Evolutionary conservation across 2,329 filamentous ascomycete species (phyloP), one percentile per base, ranked within the genome.

Genomic region (Magnaporthiopsis rhizophila): DNA sequence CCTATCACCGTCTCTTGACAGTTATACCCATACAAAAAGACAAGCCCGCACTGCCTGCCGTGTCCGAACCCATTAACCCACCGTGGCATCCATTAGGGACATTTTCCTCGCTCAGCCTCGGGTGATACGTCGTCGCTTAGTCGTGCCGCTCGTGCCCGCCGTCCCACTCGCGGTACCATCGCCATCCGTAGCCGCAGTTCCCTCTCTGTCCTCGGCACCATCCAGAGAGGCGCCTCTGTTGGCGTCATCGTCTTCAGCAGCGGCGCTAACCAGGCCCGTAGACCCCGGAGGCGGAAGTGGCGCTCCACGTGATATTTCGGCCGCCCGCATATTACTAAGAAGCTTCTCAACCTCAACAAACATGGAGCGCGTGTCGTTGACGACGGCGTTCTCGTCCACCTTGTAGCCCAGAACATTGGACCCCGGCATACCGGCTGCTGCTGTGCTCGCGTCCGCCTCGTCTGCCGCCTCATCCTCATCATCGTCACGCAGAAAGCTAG

Each of bases 351-450:
- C 91, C 74, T 94, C 90, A 65, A 89, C 83, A 71, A 92, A 96
- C 92, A 97, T 97, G 74, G 91, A 89, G 65, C 89, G 82, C 0
- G 93, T 92, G 72, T 96, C 92, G 65, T 90, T 89, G 38, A 97
- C 93, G 36, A 97, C 88, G 3, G 90, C 91, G 53, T 94, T 91
- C 75, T 96, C 92, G 68, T 92, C 89, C 15, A 88, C 81, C 69
- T 88, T 85, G 69, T 89, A 90, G 11, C 85, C 81, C 53, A 85
- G 78, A 1, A 81, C 73, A 63, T 79, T 74, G 21, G 61, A 34
- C 9, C 45, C 67, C 69, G 82, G 72, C 68, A 80, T 74, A 66
- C 80, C 80, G 62, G 69, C 68, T 70, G 58, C 76, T 78, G 1
- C 70, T 66, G 28, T 65, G 30, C 36, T 58, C 58, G 57, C 64